Evolutionary conservation across 1,284 basidiomycete genomes (phyloP).

Genomic region (Sutorius eximius): DNA sequence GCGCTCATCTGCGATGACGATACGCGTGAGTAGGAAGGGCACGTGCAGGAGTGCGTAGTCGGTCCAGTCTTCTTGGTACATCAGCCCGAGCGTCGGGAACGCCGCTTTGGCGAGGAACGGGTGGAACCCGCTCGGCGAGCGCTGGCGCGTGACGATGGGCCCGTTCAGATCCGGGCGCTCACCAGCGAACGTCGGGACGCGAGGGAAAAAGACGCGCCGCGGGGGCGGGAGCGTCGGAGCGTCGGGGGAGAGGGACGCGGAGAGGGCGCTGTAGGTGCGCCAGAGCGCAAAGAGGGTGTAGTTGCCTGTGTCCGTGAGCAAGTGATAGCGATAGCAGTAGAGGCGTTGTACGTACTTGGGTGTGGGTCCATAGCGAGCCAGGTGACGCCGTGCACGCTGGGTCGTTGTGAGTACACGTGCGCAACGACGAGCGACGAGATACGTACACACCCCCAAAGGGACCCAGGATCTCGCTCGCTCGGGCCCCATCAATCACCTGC

Average conservation of each 20-base stretch:
- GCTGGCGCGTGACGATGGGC: constrained; percentile 43
- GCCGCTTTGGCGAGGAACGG: constrained; percentile 65
- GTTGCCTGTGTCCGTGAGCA: constrained; percentile 45
- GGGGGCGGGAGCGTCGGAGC: constrained; percentile 62
- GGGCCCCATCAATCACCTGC: constrained; percentile 55
- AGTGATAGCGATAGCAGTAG: not conserved
- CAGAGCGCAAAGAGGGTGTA: constrained; percentile 79
- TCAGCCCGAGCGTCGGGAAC: constrained; percentile 67
- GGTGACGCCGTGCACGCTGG: constrained; percentile 54
- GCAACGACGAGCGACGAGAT: not conserved
- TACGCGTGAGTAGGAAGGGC: constrained; percentile 72
- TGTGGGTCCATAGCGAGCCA: constrained; percentile 53
- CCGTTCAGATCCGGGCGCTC: constrained; percentile 50
- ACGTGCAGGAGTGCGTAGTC: constrained; percentile 68
- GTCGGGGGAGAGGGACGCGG: constrained; percentile 53
- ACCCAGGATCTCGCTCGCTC: constrained; percentile 55
- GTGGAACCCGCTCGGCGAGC: constrained; percentile 59
- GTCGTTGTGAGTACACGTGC: not conserved
- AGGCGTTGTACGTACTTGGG: constrained; percentile 41
- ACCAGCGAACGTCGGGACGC: constrained; percentile 57
- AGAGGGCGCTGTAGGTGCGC: constrained; percentile 73
- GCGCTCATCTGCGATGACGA: constrained; percentile 73
- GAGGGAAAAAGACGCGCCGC: constrained; percentile 70
- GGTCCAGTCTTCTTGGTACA: constrained; percentile 74
- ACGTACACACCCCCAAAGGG: constrained; percentile 56